Evolutionary conservation across 2,329 filamentous ascomycete species (phyloP).

Genomic region (Scleromitrula shiraiana): DNA sequence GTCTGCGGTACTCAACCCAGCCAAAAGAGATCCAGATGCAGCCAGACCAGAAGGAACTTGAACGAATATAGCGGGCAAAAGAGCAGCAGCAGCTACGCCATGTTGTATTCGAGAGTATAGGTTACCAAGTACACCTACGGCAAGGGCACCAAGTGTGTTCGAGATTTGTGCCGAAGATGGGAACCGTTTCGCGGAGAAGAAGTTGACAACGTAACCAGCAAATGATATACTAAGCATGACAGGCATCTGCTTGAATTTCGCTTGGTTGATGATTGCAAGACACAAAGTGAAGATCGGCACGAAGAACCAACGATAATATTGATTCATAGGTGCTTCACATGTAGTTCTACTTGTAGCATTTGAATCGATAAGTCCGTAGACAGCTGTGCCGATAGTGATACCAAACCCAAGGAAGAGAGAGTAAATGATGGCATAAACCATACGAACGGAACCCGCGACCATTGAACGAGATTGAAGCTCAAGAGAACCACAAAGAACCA

Average conservation of each 20-base stretch:
- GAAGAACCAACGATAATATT: slow-evolving; percentile 59
- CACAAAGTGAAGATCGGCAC: slow-evolving; percentile 67
- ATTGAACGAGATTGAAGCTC: slow-evolving; percentile 49
- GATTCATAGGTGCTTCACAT: slow-evolving; percentile 39
- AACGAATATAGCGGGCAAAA: slow-evolving; percentile 80
- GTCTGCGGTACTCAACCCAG: slow-evolving; percentile 49
- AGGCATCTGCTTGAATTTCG: slow-evolving; percentile 72
- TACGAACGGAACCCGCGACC: slow-evolving; percentile 47
- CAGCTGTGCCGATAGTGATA: slow-evolving; percentile 46
- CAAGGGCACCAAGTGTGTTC: slow-evolving; percentile 68
- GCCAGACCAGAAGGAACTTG: slow-evolving; percentile 58
- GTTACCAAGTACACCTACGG: slow-evolving; percentile 70
- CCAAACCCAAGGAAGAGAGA: slow-evolving; percentile 50
- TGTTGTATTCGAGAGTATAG: slow-evolving; percentile 57
- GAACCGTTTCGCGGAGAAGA: slow-evolving; percentile 60
- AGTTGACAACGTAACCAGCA: slow-evolving; percentile 68
- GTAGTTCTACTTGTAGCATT: slow-evolving; percentile 39
- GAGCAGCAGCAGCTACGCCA: slow-evolving; percentile 69
- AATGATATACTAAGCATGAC: slow-evolving; percentile 69
- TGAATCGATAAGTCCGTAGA: slow-evolving; percentile 44
- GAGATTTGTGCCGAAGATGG: slow-evolving; percentile 64
- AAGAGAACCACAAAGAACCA: slow-evolving; percentile 49
- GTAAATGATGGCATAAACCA: slow-evolving; percentile 52
- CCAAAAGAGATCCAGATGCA: slow-evolving; percentile 49
- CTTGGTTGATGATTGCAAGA: slow-evolving; percentile 70